Percentiles rank a stretch among this genome's conserved stretches.
Evolutionary conservation across 257 asterid genomes (phyloP).

Genomic region (Solanum microdontum): DNA sequence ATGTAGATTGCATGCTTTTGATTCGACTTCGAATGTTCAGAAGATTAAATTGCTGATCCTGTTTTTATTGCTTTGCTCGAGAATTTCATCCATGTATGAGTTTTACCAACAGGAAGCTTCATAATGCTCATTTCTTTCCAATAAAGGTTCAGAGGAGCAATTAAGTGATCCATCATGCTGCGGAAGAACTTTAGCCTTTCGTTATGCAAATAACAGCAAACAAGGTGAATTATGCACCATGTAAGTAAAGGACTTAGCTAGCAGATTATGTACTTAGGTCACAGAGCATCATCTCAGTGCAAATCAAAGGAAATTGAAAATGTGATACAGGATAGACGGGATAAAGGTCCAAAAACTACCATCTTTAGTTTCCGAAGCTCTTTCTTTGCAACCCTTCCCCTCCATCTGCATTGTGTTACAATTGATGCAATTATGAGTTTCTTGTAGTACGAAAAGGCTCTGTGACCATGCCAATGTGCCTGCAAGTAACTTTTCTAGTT

Average conservation of each 20-base stretch:
- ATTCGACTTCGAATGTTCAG: not conserved
- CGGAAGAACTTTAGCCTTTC: not conserved
- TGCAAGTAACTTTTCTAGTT: slow-evolving; percentile 27
- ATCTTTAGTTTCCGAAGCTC: slow-evolving; percentile 81
- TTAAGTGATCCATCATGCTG: not conserved
- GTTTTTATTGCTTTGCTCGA: not conserved
- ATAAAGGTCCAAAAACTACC: slow-evolving; percentile 25
- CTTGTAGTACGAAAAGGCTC: slow-evolving; percentile 60
- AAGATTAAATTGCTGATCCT: not conserved
- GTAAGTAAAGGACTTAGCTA: not conserved
- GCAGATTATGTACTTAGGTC: not conserved
- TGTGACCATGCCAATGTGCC: slow-evolving; percentile 84
- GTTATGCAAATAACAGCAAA: not conserved
- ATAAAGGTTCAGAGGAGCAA: not conserved
- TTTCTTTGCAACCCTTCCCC: slow-evolving; percentile 62
- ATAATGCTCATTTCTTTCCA: not conserved
- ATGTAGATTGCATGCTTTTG: not conserved
- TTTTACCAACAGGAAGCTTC: not conserved
- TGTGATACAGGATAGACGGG: not conserved
- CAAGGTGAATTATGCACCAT: not conserved
- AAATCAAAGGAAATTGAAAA: not conserved
- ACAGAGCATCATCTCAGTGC: not conserved
- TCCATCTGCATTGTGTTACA: slow-evolving; percentile 82
- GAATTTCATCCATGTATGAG: not conserved
- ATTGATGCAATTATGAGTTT: slow-evolving; percentile 58